These are phyloP conservation scores for Rhodotorula sp. DNA, from an alignment of 1,284 basidiomycete species.

Conservation along the genomic window DNA sequence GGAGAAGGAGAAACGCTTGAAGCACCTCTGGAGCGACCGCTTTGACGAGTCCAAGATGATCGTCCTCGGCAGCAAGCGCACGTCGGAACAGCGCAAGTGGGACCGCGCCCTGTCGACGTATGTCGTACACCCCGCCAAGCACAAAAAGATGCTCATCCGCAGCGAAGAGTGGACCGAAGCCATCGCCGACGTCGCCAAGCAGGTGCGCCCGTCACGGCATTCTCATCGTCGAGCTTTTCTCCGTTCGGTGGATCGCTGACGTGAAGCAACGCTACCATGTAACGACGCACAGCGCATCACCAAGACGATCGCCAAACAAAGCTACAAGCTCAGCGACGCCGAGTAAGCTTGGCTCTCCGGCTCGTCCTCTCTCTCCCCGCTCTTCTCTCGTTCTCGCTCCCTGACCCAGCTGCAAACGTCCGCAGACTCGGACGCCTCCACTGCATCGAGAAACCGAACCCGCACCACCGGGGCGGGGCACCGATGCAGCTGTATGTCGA, in stretches of 20 bases:
- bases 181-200: neutral
- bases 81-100: neutral
- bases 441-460: slow-evolving; percentile 9
- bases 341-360: neutral
- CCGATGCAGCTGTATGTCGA: slow-evolving; percentile 24
- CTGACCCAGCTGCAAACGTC: neutral
- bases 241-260: neutral
- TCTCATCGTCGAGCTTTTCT: neutral
- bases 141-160: neutral
- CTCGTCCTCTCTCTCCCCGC: neutral
- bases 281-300: slow-evolving; percentile 18
- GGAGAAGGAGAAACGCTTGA: neutral
- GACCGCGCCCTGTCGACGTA: neutral
- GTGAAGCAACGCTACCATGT: neutral
- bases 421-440: neutral
- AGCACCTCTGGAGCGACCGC: slow-evolving; percentile 13
- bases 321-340: slow-evolving; percentile 22
- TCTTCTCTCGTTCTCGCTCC: no score
- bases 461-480: slow-evolving; percentile 3
- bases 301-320: slow-evolving; percentile 24
- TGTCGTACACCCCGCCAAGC: no score
- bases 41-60: neutral
- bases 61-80: neutral
- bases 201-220: neutral
- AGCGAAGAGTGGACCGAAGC: slow-evolving; percentile 16